Percentiles rank a stretch among this genome's conserved stretches.
phyloP scores from a whole-genome alignment of 2,329 filamentous ascomycete species.

The Trichoderma sp. region DNA sequence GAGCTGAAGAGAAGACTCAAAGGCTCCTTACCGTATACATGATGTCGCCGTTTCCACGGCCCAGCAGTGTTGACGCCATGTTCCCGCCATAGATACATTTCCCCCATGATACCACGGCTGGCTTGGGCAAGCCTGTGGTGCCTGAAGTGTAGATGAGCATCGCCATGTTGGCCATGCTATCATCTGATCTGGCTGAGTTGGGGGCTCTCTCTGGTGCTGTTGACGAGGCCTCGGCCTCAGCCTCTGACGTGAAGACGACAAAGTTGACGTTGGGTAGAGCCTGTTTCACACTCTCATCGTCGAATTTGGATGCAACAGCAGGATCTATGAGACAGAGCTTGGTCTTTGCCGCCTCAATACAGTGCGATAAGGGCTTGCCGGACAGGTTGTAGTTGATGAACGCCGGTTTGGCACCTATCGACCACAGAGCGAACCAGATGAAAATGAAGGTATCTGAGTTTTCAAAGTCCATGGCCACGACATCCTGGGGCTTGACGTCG shows the following conservation, averaged over 20 bases:
- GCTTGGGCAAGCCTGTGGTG: constrained; percentile 80
- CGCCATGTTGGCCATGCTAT: constrained; percentile 56
- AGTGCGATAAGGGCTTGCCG: constrained; percentile 69
- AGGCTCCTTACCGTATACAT: constrained; percentile 64
- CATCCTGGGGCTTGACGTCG: constrained; percentile 64
- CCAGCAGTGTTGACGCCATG: constrained; percentile 46
- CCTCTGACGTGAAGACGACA: constrained; percentile 57
- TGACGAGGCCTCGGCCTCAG: constrained; percentile 53
- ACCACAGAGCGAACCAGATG: constrained; percentile 75
- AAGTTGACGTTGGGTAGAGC: constrained; percentile 54
- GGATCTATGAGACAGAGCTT: constrained; percentile 68
- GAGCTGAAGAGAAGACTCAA: not conserved
- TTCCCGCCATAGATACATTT: constrained; percentile 55
- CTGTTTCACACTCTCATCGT: constrained; percentile 52
- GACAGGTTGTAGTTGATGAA: constrained; percentile 86
- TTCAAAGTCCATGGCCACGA: constrained; percentile 77
- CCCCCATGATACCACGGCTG: constrained; percentile 70
- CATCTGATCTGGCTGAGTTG: constrained; percentile 53
- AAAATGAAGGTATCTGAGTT: constrained; percentile 79
- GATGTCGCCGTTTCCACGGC: constrained; percentile 60
- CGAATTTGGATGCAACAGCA: constrained; percentile 52
- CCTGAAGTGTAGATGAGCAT: constrained; percentile 82
- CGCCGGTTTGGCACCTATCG: constrained; percentile 76
- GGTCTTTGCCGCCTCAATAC: constrained; percentile 64
- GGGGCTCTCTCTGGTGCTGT: constrained; percentile 55